phyloP scores from a whole-genome alignment of 257 asterid genomes.

The Thymus quinquecostatus region DNA sequence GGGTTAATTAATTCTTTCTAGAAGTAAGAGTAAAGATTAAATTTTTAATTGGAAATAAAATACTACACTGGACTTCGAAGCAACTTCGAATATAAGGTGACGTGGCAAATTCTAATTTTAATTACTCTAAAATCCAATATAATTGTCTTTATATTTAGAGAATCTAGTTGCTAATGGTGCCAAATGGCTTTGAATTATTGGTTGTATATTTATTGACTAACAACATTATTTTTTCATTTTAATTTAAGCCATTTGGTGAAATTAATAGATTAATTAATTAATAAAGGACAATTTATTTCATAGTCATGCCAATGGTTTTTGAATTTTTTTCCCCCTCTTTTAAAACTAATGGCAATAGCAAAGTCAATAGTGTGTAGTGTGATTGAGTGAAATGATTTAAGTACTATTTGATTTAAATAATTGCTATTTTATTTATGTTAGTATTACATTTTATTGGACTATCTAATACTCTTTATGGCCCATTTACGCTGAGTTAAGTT shows the following conservation, averaged over 20 bases:
- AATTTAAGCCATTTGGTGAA: not conserved
- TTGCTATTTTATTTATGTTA: too few relatives aligned
- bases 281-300: not conserved
- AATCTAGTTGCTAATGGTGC: not conserved
- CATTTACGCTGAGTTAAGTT: too few relatives aligned
- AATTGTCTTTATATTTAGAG: not conserved
- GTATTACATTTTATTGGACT: too few relatives aligned
- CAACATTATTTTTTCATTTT: not conserved
- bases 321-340: too few relatives aligned
- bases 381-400: too few relatives aligned
- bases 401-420: too few relatives aligned
- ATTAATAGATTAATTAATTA: not conserved
- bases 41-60: not conserved
- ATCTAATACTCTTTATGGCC: too few relatives aligned
- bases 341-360: too few relatives aligned
- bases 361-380: too few relatives aligned
- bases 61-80: not conserved
- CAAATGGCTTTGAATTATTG: constrained; percentile 3
- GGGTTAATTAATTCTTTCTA: constrained; percentile 3
- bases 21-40: constrained; percentile 24
- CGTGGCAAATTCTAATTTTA: not conserved
- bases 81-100: constrained; percentile 15
- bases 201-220: not conserved
- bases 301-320: not conserved
- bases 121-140: not conserved